These are phyloP conservation scores for Flammula alnicola DNA, from an alignment of 1,284 basidiomycete species.

Conservation along the genomic window DNA sequence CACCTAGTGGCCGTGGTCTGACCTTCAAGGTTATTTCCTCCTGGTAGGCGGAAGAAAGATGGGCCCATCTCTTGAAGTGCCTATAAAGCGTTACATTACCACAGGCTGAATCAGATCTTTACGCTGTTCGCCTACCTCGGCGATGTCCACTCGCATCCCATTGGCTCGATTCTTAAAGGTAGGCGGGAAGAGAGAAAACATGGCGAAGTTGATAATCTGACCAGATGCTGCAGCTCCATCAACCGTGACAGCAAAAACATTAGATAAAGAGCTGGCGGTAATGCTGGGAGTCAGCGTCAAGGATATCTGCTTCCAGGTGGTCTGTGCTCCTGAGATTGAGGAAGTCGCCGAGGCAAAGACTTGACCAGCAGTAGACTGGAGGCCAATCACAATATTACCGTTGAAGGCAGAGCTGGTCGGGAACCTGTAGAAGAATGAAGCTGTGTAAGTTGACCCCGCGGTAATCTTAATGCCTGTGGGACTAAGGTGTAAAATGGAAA, in stretches of 20 bases:
- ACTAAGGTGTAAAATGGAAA: neutral
- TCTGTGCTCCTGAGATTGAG: conserved; percentile 29
- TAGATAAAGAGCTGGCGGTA: conserved; percentile 36
- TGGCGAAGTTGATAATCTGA: conserved; percentile 38
- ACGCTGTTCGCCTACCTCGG: too few species aligned
- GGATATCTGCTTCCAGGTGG: conserved; percentile 38
- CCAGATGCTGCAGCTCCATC: conserved; percentile 35
- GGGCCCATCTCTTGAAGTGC: conserved; percentile 49
- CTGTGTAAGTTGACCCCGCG: conserved; percentile 40
- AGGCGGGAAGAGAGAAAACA: conserved; percentile 45
- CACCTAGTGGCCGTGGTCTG: conserved; percentile 60
- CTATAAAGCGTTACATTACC: too few species aligned
- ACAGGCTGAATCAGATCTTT: too few species aligned
- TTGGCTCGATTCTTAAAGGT: conserved; percentile 42
- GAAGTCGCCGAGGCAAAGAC: conserved; percentile 31
- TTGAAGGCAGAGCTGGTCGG: conserved; percentile 26
- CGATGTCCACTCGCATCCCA: conserved; percentile 45
- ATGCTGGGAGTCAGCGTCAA: conserved; percentile 34
- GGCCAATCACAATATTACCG: conserved; percentile 36
- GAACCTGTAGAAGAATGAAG: conserved; percentile 40
- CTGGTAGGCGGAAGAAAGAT: conserved; percentile 44
- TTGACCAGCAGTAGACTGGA: conserved; percentile 37
- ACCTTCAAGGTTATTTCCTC: conserved; percentile 48
- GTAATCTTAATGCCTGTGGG: conserved; percentile 41
- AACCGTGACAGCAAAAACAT: conserved; percentile 40